These are phyloP conservation scores for Colletotrichum sp. DNA, from an alignment of 2,329 filamentous ascomycete species.

Conservation along the genomic window DNA sequence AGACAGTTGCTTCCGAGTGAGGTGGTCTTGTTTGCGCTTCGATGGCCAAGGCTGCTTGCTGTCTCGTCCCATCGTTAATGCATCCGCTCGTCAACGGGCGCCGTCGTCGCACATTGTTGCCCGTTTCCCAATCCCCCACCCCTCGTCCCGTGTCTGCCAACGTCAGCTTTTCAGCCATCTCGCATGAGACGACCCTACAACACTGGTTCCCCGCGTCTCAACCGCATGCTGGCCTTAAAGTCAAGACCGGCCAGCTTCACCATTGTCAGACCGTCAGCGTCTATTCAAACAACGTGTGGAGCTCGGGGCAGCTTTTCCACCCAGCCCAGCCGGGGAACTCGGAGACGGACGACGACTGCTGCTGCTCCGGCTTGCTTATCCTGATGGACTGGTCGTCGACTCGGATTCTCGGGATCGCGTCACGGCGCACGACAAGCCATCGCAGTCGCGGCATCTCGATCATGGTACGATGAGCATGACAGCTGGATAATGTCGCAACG, in stretches of 20 bases:
- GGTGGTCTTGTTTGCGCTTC: neutral
- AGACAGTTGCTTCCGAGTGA: neutral
- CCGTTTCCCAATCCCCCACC: neutral
- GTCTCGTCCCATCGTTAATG: neutral
- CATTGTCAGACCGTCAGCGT: neutral
- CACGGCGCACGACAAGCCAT: neutral
- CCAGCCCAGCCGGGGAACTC: neutral
- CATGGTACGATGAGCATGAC: neutral
- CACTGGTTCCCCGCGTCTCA: conserved; percentile 8
- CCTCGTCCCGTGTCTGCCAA: conserved; percentile 6
- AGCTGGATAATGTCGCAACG: neutral
- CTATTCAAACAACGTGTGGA: neutral
- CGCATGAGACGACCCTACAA: neutral
- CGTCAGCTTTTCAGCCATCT: conserved; percentile 4
- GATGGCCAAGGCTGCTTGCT: neutral
- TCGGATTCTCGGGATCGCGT: neutral
- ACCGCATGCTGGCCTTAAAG: conserved; percentile 6
- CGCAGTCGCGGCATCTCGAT: neutral
- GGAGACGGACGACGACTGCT: neutral
- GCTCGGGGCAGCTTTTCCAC: neutral
- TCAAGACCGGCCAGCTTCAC: neutral
- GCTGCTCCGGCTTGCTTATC: neutral
- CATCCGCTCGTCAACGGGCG: conserved; percentile 2
- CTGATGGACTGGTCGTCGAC: neutral
- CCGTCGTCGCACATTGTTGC: neutral